A percentile compares a stretch with the other conserved stretches of the same genome.
Evolutionary conservation across 768 basidiomycete genomes (phyloP).

Genomic region (Scleroderma bovista): DNA sequence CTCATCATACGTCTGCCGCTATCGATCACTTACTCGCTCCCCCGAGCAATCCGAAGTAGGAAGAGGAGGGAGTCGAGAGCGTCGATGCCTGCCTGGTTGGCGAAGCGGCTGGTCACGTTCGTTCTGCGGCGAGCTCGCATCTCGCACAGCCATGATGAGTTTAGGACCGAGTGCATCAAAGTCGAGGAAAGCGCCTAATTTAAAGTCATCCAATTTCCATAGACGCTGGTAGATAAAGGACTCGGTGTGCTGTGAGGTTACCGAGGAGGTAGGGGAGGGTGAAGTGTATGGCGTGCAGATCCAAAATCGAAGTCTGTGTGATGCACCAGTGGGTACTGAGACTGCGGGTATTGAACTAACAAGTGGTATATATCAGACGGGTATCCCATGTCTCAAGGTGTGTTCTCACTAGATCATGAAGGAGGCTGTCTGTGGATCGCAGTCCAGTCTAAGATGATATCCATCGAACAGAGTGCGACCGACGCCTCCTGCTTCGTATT

Average conservation of each 20-base stretch:
- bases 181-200: slow-evolving; percentile 50
- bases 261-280: slow-evolving; percentile 22
- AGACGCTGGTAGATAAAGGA: slow-evolving; percentile 59
- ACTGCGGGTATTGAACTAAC: slow-evolving; percentile 48
- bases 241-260: slow-evolving; percentile 36
- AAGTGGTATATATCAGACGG: slow-evolving; percentile 1
- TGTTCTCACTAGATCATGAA: slow-evolving; percentile 58
- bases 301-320: slow-evolving; percentile 63
- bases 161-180: slow-evolving; percentile 46
- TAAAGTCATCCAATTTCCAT: slow-evolving; percentile 60
- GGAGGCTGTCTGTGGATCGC: slow-evolving; percentile 45
- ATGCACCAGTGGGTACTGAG: slow-evolving; percentile 50
- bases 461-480: slow-evolving; percentile 51
- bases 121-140: slow-evolving; percentile 7
- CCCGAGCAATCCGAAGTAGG: neutral
- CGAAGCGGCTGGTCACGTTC: slow-evolving; percentile 5
- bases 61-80: slow-evolving; percentile 8
- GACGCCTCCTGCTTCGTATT: slow-evolving; percentile 61
- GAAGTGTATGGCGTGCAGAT: slow-evolving; percentile 41
- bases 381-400: neutral
- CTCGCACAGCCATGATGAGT: slow-evolving; percentile 44
- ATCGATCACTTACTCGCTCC: slow-evolving; percentile 13
- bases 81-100: slow-evolving; percentile 1
- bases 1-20: neutral
- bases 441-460: slow-evolving; percentile 46